Percentiles rank a stretch among this genome's conserved stretches.
phyloP scores from a whole-genome alignment of 1,284 basidiomycete species.

The Puccinia novopanici region DNA sequence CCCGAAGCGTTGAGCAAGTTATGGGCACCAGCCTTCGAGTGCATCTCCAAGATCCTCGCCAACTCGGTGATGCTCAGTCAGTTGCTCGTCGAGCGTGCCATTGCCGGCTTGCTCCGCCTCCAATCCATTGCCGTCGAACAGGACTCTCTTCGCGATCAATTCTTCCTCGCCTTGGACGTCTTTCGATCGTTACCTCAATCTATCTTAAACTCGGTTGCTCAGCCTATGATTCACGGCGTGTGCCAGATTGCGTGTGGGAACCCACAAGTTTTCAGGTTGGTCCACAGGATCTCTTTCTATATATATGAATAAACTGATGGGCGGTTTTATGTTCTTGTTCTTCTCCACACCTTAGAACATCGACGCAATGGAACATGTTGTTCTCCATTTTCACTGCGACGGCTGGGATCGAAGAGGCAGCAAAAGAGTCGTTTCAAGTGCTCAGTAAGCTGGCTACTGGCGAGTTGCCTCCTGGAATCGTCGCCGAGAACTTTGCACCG shows the following conservation, averaged over 20 bases:
- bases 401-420: slow-evolving; percentile 82
- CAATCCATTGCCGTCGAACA: slow-evolving; percentile 76
- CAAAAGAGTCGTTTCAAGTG: slow-evolving; percentile 77
- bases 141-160: slow-evolving; percentile 80
- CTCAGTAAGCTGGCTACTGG: slow-evolving; percentile 69
- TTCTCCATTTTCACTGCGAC: slow-evolving; percentile 87
- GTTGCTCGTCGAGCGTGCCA: slow-evolving; percentile 89
- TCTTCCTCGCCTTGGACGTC: slow-evolving; percentile 88
- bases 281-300: neutral
- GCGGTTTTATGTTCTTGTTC: neutral
- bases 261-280: slow-evolving; percentile 70
- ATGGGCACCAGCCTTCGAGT: slow-evolving; percentile 90
- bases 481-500: slow-evolving; percentile 76
- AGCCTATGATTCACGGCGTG: slow-evolving; percentile 85
- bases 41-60: slow-evolving; percentile 77
- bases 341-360: slow-evolving; percentile 64
- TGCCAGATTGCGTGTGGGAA: slow-evolving; percentile 75
- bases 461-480: slow-evolving; percentile 67
- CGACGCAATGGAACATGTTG: slow-evolving; percentile 93
- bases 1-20: slow-evolving; percentile 48
- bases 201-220: slow-evolving; percentile 80
- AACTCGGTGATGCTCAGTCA: slow-evolving; percentile 79
- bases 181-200: slow-evolving; percentile 75
- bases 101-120: slow-evolving; percentile 80
- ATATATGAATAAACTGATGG: neutral